Evolutionary conservation across 208 protist genomes (phyloP).

Genomic region (Wallacemonas rigidus): DNA sequence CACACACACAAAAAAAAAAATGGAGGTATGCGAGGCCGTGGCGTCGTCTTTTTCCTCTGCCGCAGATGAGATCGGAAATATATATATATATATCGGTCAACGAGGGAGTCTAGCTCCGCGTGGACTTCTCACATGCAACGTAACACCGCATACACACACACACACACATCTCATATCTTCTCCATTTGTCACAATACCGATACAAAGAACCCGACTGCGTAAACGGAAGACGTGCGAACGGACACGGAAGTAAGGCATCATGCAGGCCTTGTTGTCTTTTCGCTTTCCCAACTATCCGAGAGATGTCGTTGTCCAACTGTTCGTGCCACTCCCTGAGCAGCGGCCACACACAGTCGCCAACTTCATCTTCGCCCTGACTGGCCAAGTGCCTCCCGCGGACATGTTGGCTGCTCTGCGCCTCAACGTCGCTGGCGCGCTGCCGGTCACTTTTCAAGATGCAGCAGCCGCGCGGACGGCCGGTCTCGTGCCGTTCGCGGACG

Average conservation of each 20-base stretch:
- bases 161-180: too few relatives aligned
- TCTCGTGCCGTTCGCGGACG: conserved; percentile 56
- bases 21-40: too few relatives aligned
- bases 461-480: conserved; percentile 32
- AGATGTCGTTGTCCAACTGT: conserved; percentile 39
- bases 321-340: conserved; percentile 51
- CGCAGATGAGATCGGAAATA: too few relatives aligned
- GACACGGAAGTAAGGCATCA: conserved; percentile 9
- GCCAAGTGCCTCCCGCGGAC: conserved; percentile 47
- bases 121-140: too few relatives aligned
- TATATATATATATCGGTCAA: too few relatives aligned
- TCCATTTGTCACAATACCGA: too few relatives aligned
- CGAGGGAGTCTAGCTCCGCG: too few relatives aligned
- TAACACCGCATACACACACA: too few relatives aligned
- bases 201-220: too few relatives aligned
- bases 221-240: too few relatives aligned
- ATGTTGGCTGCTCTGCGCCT: conserved; percentile 33
- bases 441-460: conserved; percentile 1
- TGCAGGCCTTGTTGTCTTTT: conserved; percentile 66
- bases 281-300: conserved; percentile 54
- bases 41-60: too few relatives aligned
- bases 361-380: conserved; percentile 67
- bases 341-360: conserved; percentile 65
- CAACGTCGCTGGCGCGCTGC: conserved; percentile 24
- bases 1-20: too few relatives aligned